phyloP scores from a whole-genome alignment of 1,284 basidiomycete genomes.

The Peniophora sp. region DNA sequence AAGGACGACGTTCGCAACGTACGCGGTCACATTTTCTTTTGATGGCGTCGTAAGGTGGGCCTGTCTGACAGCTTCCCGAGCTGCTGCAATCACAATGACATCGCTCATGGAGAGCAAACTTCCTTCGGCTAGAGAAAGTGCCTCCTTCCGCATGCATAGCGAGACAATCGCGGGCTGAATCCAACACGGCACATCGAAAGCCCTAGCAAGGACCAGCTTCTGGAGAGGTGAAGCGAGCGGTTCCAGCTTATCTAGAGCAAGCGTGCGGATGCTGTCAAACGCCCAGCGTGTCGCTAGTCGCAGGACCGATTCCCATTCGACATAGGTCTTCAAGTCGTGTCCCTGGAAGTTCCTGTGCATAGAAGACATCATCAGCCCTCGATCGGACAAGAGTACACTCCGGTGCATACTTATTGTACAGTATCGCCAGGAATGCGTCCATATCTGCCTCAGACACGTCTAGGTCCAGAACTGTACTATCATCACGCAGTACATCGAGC shows the following conservation, averaged over 20 bases:
- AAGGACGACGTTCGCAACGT: too few relatives aligned
- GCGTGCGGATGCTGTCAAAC: constrained; percentile 16
- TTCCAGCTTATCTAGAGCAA: constrained; percentile 17
- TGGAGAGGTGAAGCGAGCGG: constrained; percentile 14
- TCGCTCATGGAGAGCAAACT: not conserved
- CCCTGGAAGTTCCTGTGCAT: not conserved
- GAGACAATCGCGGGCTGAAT: constrained; percentile 17
- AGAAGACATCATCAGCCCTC: not conserved
- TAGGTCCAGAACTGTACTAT: not conserved
- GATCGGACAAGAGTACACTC: not conserved
- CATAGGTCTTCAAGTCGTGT: not conserved
- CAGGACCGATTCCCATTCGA: constrained; percentile 3
- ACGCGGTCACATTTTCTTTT: too few relatives aligned
- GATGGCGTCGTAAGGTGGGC: too few relatives aligned
- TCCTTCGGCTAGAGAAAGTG: constrained; percentile 6
- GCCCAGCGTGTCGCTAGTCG: constrained; percentile 10
- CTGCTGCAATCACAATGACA: not conserved
- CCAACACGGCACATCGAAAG: constrained; percentile 18
- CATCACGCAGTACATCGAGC: not conserved
- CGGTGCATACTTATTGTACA: not conserved
- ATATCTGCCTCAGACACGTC: not conserved
- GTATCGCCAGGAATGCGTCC: not conserved
- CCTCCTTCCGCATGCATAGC: constrained; percentile 16
- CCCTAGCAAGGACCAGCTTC: constrained; percentile 16
- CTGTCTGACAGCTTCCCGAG: not conserved